Evolutionary conservation across 108 stramenopile genomes (phyloP), one percentile per base, ranked within the genome.

Genomic region (Stephanodiscus triporus): DNA sequence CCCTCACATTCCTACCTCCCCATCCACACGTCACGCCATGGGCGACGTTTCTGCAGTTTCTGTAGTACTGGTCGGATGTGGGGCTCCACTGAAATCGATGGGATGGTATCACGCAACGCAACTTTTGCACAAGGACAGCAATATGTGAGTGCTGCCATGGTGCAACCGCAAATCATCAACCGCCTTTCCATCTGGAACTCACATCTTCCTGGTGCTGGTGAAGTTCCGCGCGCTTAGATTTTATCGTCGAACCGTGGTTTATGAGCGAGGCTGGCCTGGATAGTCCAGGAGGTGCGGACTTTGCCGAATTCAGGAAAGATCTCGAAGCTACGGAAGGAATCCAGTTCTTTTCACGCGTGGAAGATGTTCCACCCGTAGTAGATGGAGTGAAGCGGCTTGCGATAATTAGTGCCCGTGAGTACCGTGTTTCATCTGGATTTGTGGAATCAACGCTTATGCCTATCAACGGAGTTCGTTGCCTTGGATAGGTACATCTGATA

Each of bases 21-120:
- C 8, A 11, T 40, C 11, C 40, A 5, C 10, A 40, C 11, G 40
- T 11, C n/a, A 16, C 10, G 73, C n/a, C n/a, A 77, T 69, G 68
- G 70, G 62, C 63, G 62, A 68, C 26, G 75, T 70, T 17, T 81
- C 80, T 27, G 76, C 80, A 42, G 75, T 70, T 17, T 81, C 80
- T 27, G 76, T 83, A 42, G 78, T 80, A 45, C 56, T 86, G 40
- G 79, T 86, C 48, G 85, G 85, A 11, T 83, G 82, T 65, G 85
- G 85, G 9, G 69, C 74, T 37, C 82, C 82, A n/a, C 69, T 76
- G 26, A 80, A 81, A 24, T 78, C 87, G 22, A 93, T 95, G 94
- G 94, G 94, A 22, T 92, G 91, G 91, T 95, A 89, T 58, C 94
- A 95, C 68, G 85, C 87, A 17, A 77, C 86, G 9, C 94, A 95